phyloP scores from a whole-genome alignment of 352 stramenopile genomes.

The Globisporangium megalacanthum region DNA sequence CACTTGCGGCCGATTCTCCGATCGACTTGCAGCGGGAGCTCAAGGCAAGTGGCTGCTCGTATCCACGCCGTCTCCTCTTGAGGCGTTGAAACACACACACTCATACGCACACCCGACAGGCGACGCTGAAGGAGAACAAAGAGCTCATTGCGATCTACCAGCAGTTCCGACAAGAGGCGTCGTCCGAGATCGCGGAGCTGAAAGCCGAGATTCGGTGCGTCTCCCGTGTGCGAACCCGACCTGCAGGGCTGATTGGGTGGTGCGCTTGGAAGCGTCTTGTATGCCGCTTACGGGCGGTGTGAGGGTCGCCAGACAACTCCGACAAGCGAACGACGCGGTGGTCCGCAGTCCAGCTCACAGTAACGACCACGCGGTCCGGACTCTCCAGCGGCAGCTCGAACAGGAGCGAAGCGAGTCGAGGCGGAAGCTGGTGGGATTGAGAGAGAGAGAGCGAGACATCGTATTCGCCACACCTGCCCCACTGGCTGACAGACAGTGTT shows the following conservation, averaged over 20 bases:
- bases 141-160: constrained; percentile 71
- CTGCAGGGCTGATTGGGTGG: too few relatives aligned
- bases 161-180: constrained; percentile 55
- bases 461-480: too few relatives aligned
- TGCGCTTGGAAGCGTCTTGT: too few relatives aligned
- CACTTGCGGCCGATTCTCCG: constrained; percentile 7
- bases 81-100: too few relatives aligned
- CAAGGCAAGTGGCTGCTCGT: constrained; percentile 12
- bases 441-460: too few relatives aligned
- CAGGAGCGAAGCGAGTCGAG: constrained; percentile 33
- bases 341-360: background rate
- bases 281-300: background rate
- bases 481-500: too few relatives aligned
- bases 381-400: constrained; percentile 16
- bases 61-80: too few relatives aligned
- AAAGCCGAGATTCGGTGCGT: constrained; percentile 49
- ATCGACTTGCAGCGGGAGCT: constrained; percentile 50
- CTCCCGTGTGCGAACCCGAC: too few relatives aligned
- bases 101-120: constrained; percentile 22
- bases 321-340: background rate
- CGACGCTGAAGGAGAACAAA: constrained; percentile 67
- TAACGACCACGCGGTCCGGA: constrained; percentile 1
- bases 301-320: constrained; percentile 4
- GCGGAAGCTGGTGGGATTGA: constrained; percentile 25
- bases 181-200: constrained; percentile 37